Base-by-base conservation (phyloP, 108 stramenopile species). In the Nitzschia palea region DNA sequence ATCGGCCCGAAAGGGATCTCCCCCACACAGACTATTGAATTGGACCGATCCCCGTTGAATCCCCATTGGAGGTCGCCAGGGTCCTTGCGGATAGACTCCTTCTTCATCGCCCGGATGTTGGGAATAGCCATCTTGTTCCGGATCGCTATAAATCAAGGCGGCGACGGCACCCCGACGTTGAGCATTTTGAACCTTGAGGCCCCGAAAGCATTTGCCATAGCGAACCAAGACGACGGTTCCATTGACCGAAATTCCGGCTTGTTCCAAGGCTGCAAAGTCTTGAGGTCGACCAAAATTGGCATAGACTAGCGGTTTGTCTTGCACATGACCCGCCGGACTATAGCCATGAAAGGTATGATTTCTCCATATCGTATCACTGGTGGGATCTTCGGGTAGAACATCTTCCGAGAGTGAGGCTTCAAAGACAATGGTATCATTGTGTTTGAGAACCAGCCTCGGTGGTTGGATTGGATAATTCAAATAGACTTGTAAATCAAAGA, bases 201-300 rank as follows among this genome's bases (percentile, higher is more conserved):
- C 87, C 0, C 87, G 82, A 72, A 88, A 88, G 60, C 87, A 88
- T 34, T 74, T 35, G 12, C 87, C 87, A 58, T 88, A 88, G 17
- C 87, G 73, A 17, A 82, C 57, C 32, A 88, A 35, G n/a, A 86
- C 87, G 20, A 88, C 72, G 20, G 47, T 77, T 35, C 79, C 74
- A 1, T 79, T 55, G 29, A 86, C 71, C 4, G 52, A 40, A 54
- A 89, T 68, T 9, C 79, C 79, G 3, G 33, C 34, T 17, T 52
- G 42, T 48, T 70, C 71, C n/a, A 89, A 78, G 9, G 30, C 79
- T 14, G 77, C 68, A 47, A 86, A 86, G 67, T 89, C 87, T 35
- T 80, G 57, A 8, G 85, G 87, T 17, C 83, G 81, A 22, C 85
- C 87, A 47, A 80, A 89, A 60, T 89, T 89, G 53, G 83, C 87